Evolutionary conservation across 768 basidiomycete species (phyloP).

Genomic region (Tricholoma sp.): DNA sequence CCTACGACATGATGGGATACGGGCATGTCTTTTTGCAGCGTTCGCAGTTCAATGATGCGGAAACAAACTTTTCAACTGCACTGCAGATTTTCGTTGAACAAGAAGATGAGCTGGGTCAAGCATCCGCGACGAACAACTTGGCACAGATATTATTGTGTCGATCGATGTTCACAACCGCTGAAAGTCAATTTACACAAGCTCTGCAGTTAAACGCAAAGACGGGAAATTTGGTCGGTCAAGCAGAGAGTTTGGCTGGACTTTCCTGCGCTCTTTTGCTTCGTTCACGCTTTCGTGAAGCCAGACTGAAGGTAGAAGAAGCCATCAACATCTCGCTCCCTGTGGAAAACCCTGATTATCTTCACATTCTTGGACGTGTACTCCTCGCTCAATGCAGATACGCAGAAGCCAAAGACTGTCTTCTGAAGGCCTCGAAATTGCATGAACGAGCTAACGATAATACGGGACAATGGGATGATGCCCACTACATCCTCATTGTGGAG

Average conservation of each 20-base stretch:
- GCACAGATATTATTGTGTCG: constrained; percentile 14
- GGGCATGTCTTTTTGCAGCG: constrained; percentile 18
- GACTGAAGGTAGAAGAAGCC: constrained; percentile 14
- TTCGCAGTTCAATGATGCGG: constrained; percentile 6
- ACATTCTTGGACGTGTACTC: constrained; percentile 18
- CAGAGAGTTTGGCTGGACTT: constrained; percentile 19
- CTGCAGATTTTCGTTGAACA: constrained; percentile 13
- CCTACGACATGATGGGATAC: constrained; percentile 20
- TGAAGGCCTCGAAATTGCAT: constrained; percentile 13
- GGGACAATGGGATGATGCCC: constrained; percentile 16
- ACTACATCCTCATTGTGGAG: constrained; percentile 11
- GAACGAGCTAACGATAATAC: constrained; percentile 9
- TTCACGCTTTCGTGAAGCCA: constrained; percentile 20
- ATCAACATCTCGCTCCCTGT: constrained; percentile 17
- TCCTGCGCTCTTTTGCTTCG: constrained; percentile 17
- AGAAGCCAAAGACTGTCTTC: constrained; percentile 11
- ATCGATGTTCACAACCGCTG: constrained; percentile 16
- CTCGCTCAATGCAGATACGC: constrained; percentile 15
- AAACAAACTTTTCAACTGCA: constrained; percentile 10
- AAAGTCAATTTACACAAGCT: constrained; percentile 10
- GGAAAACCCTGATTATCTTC: constrained; percentile 20
- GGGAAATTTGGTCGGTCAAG: constrained; percentile 16
- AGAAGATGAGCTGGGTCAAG: constrained; percentile 16
- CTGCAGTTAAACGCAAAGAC: constrained; percentile 8
- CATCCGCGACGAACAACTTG: constrained; percentile 19